These are phyloP conservation scores for Amesomyces nigricolor DNA, from an alignment of 2,329 filamentous ascomycete genomes.

Conservation along the genomic window DNA sequence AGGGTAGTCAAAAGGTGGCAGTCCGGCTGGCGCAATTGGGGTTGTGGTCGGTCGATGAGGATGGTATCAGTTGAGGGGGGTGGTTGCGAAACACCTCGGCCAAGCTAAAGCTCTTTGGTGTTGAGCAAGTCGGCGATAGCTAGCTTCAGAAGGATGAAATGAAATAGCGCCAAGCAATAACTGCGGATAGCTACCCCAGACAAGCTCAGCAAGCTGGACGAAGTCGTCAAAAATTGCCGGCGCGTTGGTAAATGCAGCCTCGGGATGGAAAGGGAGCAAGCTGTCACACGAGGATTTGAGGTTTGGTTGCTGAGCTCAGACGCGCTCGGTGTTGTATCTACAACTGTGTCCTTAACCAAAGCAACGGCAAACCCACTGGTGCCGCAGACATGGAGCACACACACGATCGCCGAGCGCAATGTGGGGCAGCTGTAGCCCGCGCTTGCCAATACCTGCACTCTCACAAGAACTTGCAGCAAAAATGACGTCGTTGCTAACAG, in stretches of 20 bases:
- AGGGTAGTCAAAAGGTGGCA: constrained; percentile 5
- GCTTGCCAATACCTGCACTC: background rate
- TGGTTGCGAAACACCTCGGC: constrained; percentile 5
- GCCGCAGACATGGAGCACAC: constrained; percentile 10
- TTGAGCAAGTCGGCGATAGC: background rate
- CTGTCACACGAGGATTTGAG: constrained; percentile 16
- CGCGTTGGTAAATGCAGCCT: constrained; percentile 2
- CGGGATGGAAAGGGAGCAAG: background rate
- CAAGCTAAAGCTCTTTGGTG: no score
- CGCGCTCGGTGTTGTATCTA: constrained; percentile 17
- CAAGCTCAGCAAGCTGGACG: constrained; percentile 13
- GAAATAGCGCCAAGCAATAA: background rate
- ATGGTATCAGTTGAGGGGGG: background rate
- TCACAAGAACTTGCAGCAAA: no score
- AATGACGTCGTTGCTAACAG: background rate
- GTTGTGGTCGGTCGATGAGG: background rate
- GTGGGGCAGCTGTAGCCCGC: constrained; percentile 15
- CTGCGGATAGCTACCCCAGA: background rate
- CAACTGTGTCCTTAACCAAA: constrained; percentile 28
- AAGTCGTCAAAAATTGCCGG: background rate
- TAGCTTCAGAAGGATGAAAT: background rate
- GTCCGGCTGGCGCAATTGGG: constrained; percentile 19
- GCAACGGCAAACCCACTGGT: constrained; percentile 13
- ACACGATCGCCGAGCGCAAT: constrained; percentile 9
- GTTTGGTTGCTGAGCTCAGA: constrained; percentile 20